These are phyloP conservation scores for Trichoderma asperellum DNA, from an alignment of 2,329 filamentous ascomycete species.

Conservation along the genomic window DNA sequence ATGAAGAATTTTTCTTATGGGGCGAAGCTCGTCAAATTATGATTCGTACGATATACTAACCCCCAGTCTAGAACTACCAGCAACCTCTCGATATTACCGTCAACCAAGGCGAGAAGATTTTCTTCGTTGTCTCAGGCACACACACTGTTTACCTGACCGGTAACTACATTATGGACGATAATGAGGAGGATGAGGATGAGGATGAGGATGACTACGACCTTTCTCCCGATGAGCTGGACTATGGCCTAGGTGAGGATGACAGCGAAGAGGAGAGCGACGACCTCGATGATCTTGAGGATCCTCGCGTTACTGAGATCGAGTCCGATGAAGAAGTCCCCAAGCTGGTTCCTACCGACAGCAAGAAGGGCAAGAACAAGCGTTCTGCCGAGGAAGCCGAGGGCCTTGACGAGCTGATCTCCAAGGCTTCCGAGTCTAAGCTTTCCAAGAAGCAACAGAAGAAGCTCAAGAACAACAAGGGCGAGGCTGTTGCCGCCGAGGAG, in stretches of 20 bases:
- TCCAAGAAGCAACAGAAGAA: conserved; percentile 99
- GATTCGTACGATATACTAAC: conserved; percentile 36
- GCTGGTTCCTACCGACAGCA: conserved; percentile 54
- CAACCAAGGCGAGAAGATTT: conserved; percentile 84
- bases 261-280: conserved; percentile 76
- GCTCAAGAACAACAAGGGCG: conserved; percentile 96
- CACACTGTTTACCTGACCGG: conserved; percentile 92
- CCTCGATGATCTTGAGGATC: conserved; percentile 76
- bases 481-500: conserved; percentile 69
- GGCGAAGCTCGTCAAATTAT: neutral
- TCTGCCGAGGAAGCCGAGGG: conserved; percentile 72
- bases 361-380: conserved; percentile 93
- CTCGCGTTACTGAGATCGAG: conserved; percentile 82
- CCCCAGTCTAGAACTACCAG: conserved; percentile 75
- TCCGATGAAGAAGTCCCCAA: conserved; percentile 74
- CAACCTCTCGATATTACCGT: conserved; percentile 94
- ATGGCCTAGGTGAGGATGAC: conserved; percentile 70
- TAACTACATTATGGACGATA: conserved; percentile 85
- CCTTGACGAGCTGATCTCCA: conserved; percentile 85
- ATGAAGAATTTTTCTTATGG: neutral
- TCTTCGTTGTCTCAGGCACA: conserved; percentile 88
- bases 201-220: conserved; percentile 79
- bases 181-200: conserved; percentile 64
- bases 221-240: conserved; percentile 77
- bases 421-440: conserved; percentile 74